Evolutionary conservation across 192 early-diverging fungal genomes (phyloP), one percentile per base, ranked within the genome.

Genomic region (Backusella tuberculispora): DNA sequence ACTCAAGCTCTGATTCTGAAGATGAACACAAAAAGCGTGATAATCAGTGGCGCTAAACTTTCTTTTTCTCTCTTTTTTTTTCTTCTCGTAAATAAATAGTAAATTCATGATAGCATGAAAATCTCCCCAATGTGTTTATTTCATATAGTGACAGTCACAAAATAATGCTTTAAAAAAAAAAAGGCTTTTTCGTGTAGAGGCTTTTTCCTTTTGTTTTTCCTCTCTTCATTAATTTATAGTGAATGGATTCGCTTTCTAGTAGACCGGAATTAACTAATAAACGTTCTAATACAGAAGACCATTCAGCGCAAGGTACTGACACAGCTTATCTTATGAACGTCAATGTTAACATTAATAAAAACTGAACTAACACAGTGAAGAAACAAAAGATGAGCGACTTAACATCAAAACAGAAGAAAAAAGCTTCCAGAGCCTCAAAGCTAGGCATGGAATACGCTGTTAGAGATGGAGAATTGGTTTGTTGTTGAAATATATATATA

Each of bases 321-420:
- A 5, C 50, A n/a, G 10, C 50, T 53, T 53, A 19, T 53, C 29
- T 34, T 34, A 2, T 34, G 29, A 34, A 34, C 29, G n/a, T 10
- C 19, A 21, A 1, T n/a, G n/a, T 53, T 53, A 10, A 53, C 19
- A 53, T 53, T 6, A 53, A 24, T 21, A 53, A 19, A 24, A 9
- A 26, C 53, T 60, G 53, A 60, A 10, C 26, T 12, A 26, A 60
- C 4, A 26, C 21, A 60, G 53, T 24, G 10, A 60, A 60, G 21
- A 60, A 60, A 24, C 53, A 60, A 26, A 60, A 60, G 13, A 60
- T 60, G 53, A 60, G 53, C 8, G 53, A 47, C 19, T 29, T 70
- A 10, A 70, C 68, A 29, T 19, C 44, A 19, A 70, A 47, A 47
- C 68, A 70, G 21, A 47, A 47, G 19, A 70, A 70, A 10, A 70